phyloP scores from a whole-genome alignment of 805 yeast species.

The Suhomyces kilbournensis region DNA sequence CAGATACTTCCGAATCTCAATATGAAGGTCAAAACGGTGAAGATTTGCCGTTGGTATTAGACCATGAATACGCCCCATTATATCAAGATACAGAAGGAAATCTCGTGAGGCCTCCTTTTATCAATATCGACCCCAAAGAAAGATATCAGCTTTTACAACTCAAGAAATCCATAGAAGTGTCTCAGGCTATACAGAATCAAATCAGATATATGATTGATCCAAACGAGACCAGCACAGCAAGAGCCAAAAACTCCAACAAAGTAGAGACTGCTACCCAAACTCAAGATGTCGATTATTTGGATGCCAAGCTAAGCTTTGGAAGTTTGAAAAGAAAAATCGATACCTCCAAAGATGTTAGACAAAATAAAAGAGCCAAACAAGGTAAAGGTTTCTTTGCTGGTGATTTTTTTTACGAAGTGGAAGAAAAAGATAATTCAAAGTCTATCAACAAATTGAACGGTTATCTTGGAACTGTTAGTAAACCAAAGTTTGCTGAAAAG shows the following conservation, averaged over 20 bases:
- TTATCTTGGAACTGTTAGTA: conserved; percentile 31
- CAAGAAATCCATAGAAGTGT: conserved; percentile 36
- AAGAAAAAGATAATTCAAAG: conserved; percentile 11
- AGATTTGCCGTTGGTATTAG: conserved; percentile 17
- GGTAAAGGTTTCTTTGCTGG: conserved; percentile 30
- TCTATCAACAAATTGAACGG: conserved; percentile 24
- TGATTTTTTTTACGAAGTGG: conserved; percentile 34
- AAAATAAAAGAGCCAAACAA: conserved; percentile 16
- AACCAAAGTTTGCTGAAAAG: conserved; percentile 26
- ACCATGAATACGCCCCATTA: conserved; percentile 32
- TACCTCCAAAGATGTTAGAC: conserved; percentile 5
- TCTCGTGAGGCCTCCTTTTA: conserved; percentile 42
- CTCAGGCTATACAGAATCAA: conserved; percentile 30
- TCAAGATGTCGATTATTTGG: conserved; percentile 27
- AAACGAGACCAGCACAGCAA: conserved; percentile 26
- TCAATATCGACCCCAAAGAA: conserved; percentile 42
- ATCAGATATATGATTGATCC: conserved; percentile 42
- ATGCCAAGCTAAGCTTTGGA: conserved; percentile 25
- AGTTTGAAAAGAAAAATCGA: conserved; percentile 14
- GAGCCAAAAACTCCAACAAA: conserved; percentile 16
- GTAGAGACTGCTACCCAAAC: conserved; percentile 45
- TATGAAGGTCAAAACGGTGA: not conserved
- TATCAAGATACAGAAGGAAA: conserved; percentile 38
- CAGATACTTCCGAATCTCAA: not conserved
- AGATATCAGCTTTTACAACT: conserved; percentile 40